Evolutionary conservation across 441 rosid species (phyloP).

Genomic region (Isatis lusitanica): DNA sequence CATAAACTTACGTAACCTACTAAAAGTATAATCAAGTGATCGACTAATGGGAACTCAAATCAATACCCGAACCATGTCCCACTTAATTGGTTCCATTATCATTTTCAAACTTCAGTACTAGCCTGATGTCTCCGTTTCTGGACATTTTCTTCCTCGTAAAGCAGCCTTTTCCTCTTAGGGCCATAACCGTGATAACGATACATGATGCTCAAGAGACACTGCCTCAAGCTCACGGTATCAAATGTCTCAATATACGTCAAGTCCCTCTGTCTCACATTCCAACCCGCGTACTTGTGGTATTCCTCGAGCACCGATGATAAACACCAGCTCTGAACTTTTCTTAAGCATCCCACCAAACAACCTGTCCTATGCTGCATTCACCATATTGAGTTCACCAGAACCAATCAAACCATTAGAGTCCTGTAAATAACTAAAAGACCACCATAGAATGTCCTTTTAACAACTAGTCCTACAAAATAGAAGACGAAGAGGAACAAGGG

Average conservation of each 20-base stretch:
- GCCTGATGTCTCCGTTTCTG: slow-evolving; percentile 42
- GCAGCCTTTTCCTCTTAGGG: slow-evolving; percentile 71
- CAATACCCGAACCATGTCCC: neutral
- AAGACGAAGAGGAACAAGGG: neutral
- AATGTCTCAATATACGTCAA: slow-evolving; percentile 65
- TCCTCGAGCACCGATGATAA: slow-evolving; percentile 74
- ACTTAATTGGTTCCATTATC: slow-evolving; percentile 2
- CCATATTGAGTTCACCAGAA: slow-evolving; percentile 11
- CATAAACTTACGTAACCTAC: neutral
- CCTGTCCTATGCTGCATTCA: slow-evolving; percentile 87
- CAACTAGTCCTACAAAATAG: neutral
- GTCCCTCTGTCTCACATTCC: slow-evolving; percentile 62
- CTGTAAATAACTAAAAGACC: neutral
- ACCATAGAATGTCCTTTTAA: neutral
- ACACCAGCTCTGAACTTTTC: slow-evolving; percentile 90
- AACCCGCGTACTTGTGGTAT: slow-evolving; percentile 69
- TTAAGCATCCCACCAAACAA: slow-evolving; percentile 84
- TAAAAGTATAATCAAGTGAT: slow-evolving; percentile 17
- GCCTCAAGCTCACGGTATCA: slow-evolving; percentile 54
- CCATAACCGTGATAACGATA: slow-evolving; percentile 80
- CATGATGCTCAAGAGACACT: slow-evolving; percentile 69
- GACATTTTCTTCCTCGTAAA: slow-evolving; percentile 50
- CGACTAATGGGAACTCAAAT: neutral
- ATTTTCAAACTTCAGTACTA: slow-evolving; percentile 23
- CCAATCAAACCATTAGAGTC: neutral